These are phyloP conservation scores for Macrotyloma uniflorum DNA, from an alignment of 306 rosid species.

Conservation along the genomic window DNA sequence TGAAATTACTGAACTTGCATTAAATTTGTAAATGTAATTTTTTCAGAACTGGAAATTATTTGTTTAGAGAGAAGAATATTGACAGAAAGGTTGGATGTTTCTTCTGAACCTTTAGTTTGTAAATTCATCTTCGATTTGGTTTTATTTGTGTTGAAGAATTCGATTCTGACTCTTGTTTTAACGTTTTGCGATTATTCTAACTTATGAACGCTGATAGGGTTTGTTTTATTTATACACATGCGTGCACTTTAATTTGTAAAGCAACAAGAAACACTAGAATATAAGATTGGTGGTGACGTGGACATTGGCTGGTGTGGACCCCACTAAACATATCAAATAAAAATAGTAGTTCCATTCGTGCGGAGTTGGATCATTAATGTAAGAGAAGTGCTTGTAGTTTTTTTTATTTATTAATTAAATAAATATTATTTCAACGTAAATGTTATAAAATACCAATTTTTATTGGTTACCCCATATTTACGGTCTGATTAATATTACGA, in stretches of 20 bases:
- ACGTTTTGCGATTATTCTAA: conserved; percentile 48
- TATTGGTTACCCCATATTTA: too few relatives aligned
- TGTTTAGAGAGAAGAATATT: background rate
- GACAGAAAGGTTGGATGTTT: conserved; percentile 31
- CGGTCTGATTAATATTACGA: too few relatives aligned
- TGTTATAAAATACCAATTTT: too few relatives aligned
- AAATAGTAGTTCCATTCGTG: conserved; percentile 45
- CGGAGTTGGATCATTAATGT: conserved; percentile 44
- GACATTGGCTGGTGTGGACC: conserved; percentile 6
- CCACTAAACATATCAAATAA: conserved; percentile 2
- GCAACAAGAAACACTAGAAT: background rate
- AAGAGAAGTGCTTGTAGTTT: background rate
- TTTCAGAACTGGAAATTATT: background rate
- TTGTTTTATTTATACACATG: background rate
- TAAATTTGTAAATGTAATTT: background rate
- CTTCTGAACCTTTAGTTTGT: background rate
- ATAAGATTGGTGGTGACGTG: conserved; percentile 44
- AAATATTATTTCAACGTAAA: too few relatives aligned
- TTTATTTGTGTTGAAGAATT: conserved; percentile 23
- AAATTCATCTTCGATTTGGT: background rate
- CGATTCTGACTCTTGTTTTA: conserved; percentile 49
- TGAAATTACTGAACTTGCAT: background rate
- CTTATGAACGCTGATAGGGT: background rate
- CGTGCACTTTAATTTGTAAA: background rate
- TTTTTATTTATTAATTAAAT: too few relatives aligned